Conservation (phyloP, 148 eudicot genomes). For the Pouteria glomerata region DNA sequence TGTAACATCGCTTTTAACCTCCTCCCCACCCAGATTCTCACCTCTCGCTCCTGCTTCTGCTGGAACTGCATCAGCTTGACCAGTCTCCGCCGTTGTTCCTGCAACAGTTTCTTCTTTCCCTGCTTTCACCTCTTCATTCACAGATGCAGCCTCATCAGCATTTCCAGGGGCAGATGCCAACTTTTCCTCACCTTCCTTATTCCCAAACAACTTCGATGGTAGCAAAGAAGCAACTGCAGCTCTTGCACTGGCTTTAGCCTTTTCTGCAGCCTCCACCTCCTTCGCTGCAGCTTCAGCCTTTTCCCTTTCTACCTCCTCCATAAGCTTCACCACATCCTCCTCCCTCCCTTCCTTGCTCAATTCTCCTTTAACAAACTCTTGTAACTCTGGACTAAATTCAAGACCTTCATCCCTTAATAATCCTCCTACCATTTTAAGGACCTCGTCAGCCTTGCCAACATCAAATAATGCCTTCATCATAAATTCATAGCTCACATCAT, state of each 20-base stretch:
- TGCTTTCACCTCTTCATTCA: constrained; percentile 12
- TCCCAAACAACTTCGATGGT: constrained; percentile 67
- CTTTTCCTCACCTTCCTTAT: constrained; percentile 39
- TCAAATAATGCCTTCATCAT: constrained; percentile 78
- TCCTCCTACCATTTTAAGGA: constrained; percentile 50
- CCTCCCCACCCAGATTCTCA: constrained; percentile 11
- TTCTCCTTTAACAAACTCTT: constrained; percentile 65
- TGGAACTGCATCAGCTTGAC: not conserved
- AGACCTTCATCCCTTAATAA: constrained; percentile 70
- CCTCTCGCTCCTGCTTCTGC: constrained; percentile 13
- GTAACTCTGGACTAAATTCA: constrained; percentile 73
- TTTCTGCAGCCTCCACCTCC: constrained; percentile 76
- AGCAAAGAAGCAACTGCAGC: constrained; percentile 73
- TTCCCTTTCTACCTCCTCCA: constrained; percentile 65
- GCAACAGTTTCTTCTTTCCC: constrained; percentile 16
- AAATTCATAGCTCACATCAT: constrained; percentile 65
- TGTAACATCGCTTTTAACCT: constrained; percentile 11
- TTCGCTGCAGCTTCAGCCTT: constrained; percentile 75
- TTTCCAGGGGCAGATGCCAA: constrained; percentile 12
- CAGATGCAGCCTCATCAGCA: constrained; percentile 18
- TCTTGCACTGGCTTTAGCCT: constrained; percentile 65
- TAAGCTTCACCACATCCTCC: constrained; percentile 67
- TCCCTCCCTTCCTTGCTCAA: constrained; percentile 66
- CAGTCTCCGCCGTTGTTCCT: not conserved
- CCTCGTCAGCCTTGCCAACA: constrained; percentile 63